Conservation (phyloP, 257 asterid genomes). For the Solanum tarapatanum region DNA sequence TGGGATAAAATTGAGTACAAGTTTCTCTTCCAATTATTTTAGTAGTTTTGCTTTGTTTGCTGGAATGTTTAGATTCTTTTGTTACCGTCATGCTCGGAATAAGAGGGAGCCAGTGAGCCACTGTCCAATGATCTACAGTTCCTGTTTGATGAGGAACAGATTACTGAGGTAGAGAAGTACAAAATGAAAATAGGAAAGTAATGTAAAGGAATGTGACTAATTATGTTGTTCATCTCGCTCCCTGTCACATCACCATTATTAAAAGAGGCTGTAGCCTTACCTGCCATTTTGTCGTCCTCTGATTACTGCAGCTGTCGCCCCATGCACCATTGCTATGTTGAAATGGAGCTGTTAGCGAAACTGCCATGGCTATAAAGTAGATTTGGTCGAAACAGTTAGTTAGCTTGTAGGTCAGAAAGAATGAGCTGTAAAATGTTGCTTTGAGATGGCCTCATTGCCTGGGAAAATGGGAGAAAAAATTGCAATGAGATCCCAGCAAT, state of each 20-base stretch:
- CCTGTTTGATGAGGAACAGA: background rate
- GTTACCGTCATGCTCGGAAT: background rate
- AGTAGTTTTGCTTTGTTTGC: background rate
- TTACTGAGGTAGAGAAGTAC: background rate
- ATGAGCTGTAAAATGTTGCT: background rate
- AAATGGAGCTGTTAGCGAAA: background rate
- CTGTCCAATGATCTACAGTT: background rate
- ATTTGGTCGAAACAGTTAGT: background rate
- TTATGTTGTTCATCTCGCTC: background rate
- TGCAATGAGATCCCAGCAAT: background rate
- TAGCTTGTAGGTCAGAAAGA: background rate
- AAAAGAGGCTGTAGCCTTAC: background rate
- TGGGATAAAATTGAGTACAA: background rate
- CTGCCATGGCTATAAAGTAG: background rate
- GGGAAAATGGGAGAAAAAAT: background rate
- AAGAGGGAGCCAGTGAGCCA: background rate
- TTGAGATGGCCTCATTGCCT: background rate
- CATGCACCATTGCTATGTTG: background rate
- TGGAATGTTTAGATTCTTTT: background rate
- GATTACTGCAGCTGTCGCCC: background rate
- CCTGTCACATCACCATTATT: background rate
- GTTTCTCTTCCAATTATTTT: background rate
- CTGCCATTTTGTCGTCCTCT: background rate
- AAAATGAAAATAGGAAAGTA: background rate
- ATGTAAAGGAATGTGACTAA: background rate